Percentiles rank a stretch among this genome's conserved stretches.
phyloP scores from a whole-genome alignment of 805 yeast species.

The Candida dendrica region DNA sequence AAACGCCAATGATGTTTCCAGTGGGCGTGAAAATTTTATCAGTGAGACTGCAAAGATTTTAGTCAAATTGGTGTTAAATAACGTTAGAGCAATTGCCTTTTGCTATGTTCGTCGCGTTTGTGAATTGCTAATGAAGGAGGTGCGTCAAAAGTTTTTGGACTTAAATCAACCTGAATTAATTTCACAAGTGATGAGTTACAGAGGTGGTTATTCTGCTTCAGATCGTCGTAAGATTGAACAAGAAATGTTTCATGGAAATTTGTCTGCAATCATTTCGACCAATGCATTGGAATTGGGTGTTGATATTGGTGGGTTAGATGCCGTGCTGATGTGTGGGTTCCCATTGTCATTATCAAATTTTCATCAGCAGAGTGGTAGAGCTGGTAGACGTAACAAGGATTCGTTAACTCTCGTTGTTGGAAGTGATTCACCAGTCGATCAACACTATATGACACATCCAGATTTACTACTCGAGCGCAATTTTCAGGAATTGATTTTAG shows the following conservation, averaged over 20 bases:
- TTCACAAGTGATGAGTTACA: conserved; percentile 78
- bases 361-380: conserved; percentile 95
- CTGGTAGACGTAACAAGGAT: conserved; percentile 83
- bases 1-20: conserved; percentile 47
- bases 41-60: conserved; percentile 70
- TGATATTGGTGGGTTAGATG: conserved; percentile 88
- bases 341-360: conserved; percentile 82
- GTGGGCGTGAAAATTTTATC: conserved; percentile 65
- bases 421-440: conserved; percentile 79
- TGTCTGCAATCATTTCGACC: conserved; percentile 86
- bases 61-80: conserved; percentile 53
- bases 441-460: conserved; percentile 69
- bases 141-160: conserved; percentile 46
- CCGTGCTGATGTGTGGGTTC: conserved; percentile 88
- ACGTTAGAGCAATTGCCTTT: conserved; percentile 80
- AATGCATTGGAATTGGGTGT: conserved; percentile 94
- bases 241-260: conserved; percentile 82
- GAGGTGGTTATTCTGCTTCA: conserved; percentile 88
- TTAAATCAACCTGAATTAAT: conserved; percentile 37
- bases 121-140: conserved; percentile 81
- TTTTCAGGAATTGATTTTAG: conserved; percentile 52
- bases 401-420: conserved; percentile 82
- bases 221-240: conserved; percentile 85
- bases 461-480: conserved; percentile 46
- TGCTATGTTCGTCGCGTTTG: conserved; percentile 83